These are phyloP conservation scores for Heliosperma pusillum DNA, from an alignment of 148 eudicot species.

Conservation along the genomic window DNA sequence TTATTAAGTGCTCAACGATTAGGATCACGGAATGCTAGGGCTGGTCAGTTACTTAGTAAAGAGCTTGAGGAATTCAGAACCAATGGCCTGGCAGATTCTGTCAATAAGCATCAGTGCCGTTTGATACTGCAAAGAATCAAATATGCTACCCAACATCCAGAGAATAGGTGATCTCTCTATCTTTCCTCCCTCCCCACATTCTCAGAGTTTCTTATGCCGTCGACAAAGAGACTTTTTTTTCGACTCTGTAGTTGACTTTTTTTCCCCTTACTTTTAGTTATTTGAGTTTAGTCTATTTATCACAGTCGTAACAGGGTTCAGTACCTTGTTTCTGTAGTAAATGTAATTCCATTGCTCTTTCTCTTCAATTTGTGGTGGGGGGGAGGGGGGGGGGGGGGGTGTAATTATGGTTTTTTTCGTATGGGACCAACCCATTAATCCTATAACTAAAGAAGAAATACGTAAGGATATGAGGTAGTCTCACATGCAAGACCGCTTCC, in stretches of 20 bases:
- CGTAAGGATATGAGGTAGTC: background rate
- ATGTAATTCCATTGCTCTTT: background rate
- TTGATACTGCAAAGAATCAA: slow-evolving; percentile 85
- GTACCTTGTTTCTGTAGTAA: background rate
- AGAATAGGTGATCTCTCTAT: slow-evolving; percentile 46
- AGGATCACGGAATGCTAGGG: slow-evolving; percentile 92
- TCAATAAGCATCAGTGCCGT: slow-evolving; percentile 91
- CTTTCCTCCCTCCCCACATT: background rate
- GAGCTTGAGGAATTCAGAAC: slow-evolving; percentile 95
- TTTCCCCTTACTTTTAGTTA: background rate
- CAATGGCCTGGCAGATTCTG: slow-evolving; percentile 76
- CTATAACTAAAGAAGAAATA: too few species aligned
- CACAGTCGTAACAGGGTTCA: background rate
- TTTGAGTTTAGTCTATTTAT: background rate
- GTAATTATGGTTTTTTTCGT: too few species aligned
- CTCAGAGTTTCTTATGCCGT: background rate
- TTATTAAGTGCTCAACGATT: slow-evolving; percentile 83
- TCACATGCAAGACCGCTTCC: background rate
- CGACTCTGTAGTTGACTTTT: background rate
- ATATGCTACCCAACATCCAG: slow-evolving; percentile 68
- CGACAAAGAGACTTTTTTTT: background rate
- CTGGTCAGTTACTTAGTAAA: slow-evolving; percentile 84
- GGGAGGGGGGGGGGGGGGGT: background rate
- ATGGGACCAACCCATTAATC: background rate
- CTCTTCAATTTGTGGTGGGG: background rate